Base-by-base conservation (phyloP, 176 grass and related monocot species). In the Poa pratensis region DNA sequence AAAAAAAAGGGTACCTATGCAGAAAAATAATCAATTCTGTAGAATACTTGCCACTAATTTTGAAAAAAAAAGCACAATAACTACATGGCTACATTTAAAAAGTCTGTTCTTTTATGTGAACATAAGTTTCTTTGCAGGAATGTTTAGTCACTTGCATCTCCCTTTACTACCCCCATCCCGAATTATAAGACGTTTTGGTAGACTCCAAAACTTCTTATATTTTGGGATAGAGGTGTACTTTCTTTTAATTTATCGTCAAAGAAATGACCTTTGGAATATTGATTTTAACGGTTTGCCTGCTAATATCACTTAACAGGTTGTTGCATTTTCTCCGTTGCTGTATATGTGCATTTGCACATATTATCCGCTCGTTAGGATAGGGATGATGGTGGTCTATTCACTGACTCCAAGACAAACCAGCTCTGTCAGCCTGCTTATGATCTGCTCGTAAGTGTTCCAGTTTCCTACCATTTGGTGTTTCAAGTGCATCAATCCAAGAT, bases 261-360 rank as follows among this genome's bases (percentile, higher is more conserved):
- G 35, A 43, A 73, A 13, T 32, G n/a, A 74, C 49, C 7, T 26
- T 27, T 32, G 32, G 59, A 78, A 19, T 17, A 43, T 18, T 27
- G n/a, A 45, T 60, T 40, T 57, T 63, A 76, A 69, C 20, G 30
- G 16, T 30, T 62, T 76, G 4, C 55, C 51, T 79, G 23, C 83
- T 85, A 40, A 76, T 82, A 37, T 18, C 39, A 82, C 50, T 89
- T 87, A 73, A 60, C 86, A 99, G 96, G 91, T 99, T 84, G 91
- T 82, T 86, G 93, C 94, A 83, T 96, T 99, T 89, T 75, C 95
- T 54, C 96, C 96, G 19, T 88, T 98, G 83, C 85, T 98, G 91
- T 98, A 98, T 85, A 98, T 98, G 96, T 98, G 93, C 80, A 87
- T 98, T 79, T 98, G 96, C 88, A 98, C 96, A 67, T 98, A 98